Percentiles rank a stretch among this genome's conserved stretches.
Conservation (phyloP, 441 rosid genomes). For the Eruca vesicaria region DNA sequence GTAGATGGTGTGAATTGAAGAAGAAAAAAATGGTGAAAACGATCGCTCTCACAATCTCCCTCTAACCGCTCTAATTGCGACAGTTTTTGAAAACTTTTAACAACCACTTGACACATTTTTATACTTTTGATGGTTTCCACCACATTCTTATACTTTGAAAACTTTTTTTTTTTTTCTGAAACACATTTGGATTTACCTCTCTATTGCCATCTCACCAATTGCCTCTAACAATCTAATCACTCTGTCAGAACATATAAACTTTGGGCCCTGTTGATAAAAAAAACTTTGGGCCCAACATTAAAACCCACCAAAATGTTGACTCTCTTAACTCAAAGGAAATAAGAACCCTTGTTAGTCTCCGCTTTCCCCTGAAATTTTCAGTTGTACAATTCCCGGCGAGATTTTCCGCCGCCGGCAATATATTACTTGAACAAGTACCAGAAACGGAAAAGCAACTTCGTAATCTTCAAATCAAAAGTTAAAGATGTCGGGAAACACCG, state of each 20-base stretch:
- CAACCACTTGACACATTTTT: too few relatives aligned
- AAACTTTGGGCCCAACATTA: background rate
- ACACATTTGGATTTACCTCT: too few relatives aligned
- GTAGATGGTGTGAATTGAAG: background rate
- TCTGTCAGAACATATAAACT: too few relatives aligned
- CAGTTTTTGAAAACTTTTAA: too few relatives aligned
- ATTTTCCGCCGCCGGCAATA: constrained; percentile 11
- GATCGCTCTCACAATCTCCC: too few relatives aligned
- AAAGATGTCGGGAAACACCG: constrained; percentile 23
- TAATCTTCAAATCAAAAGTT: background rate
- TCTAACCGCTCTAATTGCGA: too few relatives aligned
- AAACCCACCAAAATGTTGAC: background rate
- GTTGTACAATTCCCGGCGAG: constrained; percentile 1
- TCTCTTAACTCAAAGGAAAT: background rate
- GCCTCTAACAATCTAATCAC: too few relatives aligned
- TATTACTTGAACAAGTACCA: background rate
- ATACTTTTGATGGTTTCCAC: too few relatives aligned
- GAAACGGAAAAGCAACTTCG: background rate
- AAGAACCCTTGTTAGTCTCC: background rate
- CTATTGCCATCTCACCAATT: too few relatives aligned
- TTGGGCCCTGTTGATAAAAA: too few relatives aligned
- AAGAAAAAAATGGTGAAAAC: background rate
- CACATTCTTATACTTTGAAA: too few relatives aligned
- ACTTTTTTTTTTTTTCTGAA: too few relatives aligned
- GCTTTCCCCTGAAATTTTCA: background rate